Evolutionary conservation across 78 protist genomes (phyloP), one percentile per base, ranked within the genome.

Genomic region (Speleostelium caveatum): DNA sequence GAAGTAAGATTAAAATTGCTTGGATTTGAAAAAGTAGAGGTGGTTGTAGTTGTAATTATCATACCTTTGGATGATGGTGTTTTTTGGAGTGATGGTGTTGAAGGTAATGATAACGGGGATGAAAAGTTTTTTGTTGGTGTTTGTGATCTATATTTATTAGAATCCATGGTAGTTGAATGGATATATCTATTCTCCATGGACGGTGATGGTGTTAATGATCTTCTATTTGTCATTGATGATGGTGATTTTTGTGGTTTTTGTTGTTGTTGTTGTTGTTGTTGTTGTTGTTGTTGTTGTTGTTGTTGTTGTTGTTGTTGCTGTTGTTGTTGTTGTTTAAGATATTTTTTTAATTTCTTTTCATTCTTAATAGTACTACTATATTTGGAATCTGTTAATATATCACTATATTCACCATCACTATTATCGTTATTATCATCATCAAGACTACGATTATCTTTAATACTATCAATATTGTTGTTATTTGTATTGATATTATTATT

Each of bases 71-170:
- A 6, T 17, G n/a, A n/a, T n/a, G n/a, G n/a, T n/a, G n/a, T n/a
- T 22, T 67, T 26, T 5, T 24, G 6, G 16, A 67, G 3, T 22
- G 10, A 55, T 17, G 83, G 12, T 75, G 72, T 61, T n/a, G 49
- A 38, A 42, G 71, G 24, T 26, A 60, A 28, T 59, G 86, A 22
- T 62, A 66, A 59, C 61, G 21, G 36, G 55, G 0, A 42, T 73
- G n/a, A 56, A n/a, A 26, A 24, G 61, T 6, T 33, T 55, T n/a
- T n/a, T 32, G 65, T 21, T 49, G 78, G 1, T 51, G 78, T 0
- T 72, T 36, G 19, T 49, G 67, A 0, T 3, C 53, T 0, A 14
- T 10, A 16, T 39, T 26, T 36, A 24, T 30, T 58, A 26, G 28
- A 39, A 66, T 66, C 28, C 17, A 41, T 63, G 17, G 51, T 65